These are phyloP conservation scores for Seiridium unicorne DNA, from an alignment of 2,329 filamentous ascomycete genomes.

Conservation along the genomic window DNA sequence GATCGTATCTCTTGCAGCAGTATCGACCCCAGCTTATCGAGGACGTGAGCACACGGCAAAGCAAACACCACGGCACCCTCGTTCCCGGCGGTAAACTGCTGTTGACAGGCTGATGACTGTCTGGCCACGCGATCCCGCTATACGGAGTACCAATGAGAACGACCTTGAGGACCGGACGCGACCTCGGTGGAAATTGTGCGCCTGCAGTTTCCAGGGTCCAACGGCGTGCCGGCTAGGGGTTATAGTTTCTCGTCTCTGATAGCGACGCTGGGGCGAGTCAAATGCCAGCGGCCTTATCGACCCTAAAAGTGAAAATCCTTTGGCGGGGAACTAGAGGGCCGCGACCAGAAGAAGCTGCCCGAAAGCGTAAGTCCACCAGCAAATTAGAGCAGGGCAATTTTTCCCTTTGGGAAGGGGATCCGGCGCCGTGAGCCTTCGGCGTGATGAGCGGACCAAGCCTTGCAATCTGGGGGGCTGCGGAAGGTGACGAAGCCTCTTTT, in stretches of 20 bases:
- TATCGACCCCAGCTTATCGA: constrained; percentile 12
- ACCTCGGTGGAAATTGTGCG: neutral
- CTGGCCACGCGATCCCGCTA: neutral
- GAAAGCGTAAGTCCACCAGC: neutral
- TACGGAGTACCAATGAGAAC: constrained; percentile 4
- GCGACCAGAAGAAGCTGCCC: neutral
- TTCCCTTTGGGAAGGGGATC: neutral
- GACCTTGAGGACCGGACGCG: neutral
- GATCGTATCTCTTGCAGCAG: constrained; percentile 7
- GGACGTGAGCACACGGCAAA: constrained; percentile 3
- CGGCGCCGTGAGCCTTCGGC: neutral
- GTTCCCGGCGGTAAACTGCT: constrained; percentile 10
- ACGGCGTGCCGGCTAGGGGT: neutral
- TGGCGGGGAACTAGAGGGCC: constrained; percentile 1
- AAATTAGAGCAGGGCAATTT: neutral
- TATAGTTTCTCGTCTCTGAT: neutral
- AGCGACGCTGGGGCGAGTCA: neutral
- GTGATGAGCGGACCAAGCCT: neutral
- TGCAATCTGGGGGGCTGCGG: neutral
- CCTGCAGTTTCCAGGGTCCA: neutral
- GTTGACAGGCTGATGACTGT: constrained; percentile 4
- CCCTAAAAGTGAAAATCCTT: neutral
- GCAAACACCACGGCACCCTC: constrained; percentile 6
- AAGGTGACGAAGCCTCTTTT: neutral
- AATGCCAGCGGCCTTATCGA: constrained; percentile 3